Evolutionary conservation across 495 filamentous ascomycete genomes (phyloP).

Genomic region (Aspergillus sparsus): DNA sequence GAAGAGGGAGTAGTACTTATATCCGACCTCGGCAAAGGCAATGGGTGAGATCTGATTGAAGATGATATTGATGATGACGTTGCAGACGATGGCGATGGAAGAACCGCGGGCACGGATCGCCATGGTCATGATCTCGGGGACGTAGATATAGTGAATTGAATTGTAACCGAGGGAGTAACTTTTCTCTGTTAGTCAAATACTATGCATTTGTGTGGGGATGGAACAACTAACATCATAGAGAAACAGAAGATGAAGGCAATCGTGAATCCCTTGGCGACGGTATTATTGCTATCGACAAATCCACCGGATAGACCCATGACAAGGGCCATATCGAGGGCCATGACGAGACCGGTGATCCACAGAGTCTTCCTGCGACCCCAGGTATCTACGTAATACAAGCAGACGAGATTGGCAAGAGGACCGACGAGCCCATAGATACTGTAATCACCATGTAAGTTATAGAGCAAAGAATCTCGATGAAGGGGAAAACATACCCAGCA

Average conservation of each 20-base stretch:
- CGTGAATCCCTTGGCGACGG: constrained; percentile 15
- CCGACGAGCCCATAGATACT: constrained; percentile 14
- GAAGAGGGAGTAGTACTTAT: constrained; percentile 57
- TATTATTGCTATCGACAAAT: constrained; percentile 6
- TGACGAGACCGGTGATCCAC: constrained; percentile 13
- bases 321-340: constrained; percentile 13
- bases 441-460: neutral
- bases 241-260: constrained; percentile 18
- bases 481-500: constrained; percentile 8
- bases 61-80: constrained; percentile 56
- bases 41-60: constrained; percentile 59
- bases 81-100: constrained; percentile 52
- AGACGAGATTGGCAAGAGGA: constrained; percentile 9
- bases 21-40: constrained; percentile 48
- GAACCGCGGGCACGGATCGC: constrained; percentile 55
- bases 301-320: constrained; percentile 18
- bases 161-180: constrained; percentile 57
- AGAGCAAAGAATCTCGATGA: neutral
- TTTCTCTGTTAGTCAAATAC: constrained; percentile 56
- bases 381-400: constrained; percentile 14
- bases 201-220: constrained; percentile 55
- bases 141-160: constrained; percentile 56
- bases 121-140: constrained; percentile 59
- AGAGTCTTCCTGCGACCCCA: constrained; percentile 18
- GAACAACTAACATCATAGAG: constrained; percentile 7